A percentile compares a stretch with the other conserved stretches of the same genome.
phyloP scores from a whole-genome alignment of 164 flowering plant species.

The Malania oleifera region DNA sequence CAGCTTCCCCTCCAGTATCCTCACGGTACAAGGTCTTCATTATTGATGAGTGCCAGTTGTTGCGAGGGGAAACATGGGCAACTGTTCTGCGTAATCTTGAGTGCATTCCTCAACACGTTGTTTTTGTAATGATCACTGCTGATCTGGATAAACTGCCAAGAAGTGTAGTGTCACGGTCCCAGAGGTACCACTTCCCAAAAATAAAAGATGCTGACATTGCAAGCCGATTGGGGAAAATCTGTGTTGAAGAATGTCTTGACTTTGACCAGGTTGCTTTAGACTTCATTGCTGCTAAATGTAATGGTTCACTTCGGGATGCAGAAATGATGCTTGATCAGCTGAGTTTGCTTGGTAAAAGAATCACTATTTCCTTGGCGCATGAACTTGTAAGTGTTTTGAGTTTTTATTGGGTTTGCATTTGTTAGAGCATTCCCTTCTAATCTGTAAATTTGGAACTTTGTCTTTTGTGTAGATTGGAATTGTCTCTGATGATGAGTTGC shows the following conservation, averaged over 20 bases:
- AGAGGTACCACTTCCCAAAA: slow-evolving; percentile 69
- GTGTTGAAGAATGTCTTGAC: slow-evolving; percentile 61
- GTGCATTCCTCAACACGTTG: slow-evolving; percentile 49
- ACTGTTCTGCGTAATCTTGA: slow-evolving; percentile 52
- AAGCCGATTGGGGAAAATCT: slow-evolving; percentile 42
- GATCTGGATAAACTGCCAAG: slow-evolving; percentile 71
- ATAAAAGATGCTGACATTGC: slow-evolving; percentile 64
- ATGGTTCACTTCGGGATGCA: slow-evolving; percentile 91
- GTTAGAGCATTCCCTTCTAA: too few species aligned
- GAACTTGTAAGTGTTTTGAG: slow-evolving; percentile 66
- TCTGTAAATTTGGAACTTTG: not conserved
- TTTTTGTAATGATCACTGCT: slow-evolving; percentile 78
- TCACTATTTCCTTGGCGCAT: slow-evolving; percentile 57
- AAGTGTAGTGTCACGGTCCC: slow-evolving; percentile 61
- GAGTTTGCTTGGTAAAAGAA: slow-evolving; percentile 77
- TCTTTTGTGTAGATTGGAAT: slow-evolving; percentile 59
- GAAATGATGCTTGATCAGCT: slow-evolving; percentile 95
- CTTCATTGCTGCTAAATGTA: slow-evolving; percentile 69
- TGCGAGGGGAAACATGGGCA: slow-evolving; percentile 67
- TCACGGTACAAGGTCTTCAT: slow-evolving; percentile 70
- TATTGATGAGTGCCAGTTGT: slow-evolving; percentile 79
- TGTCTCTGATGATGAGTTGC: slow-evolving; percentile 86
- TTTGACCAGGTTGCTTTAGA: slow-evolving; percentile 66
- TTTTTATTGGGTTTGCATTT: not conserved
- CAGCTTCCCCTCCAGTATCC: slow-evolving; percentile 50